Conservation (phyloP, 305 asterid species). For the Stenogyne calaminthoides region DNA sequence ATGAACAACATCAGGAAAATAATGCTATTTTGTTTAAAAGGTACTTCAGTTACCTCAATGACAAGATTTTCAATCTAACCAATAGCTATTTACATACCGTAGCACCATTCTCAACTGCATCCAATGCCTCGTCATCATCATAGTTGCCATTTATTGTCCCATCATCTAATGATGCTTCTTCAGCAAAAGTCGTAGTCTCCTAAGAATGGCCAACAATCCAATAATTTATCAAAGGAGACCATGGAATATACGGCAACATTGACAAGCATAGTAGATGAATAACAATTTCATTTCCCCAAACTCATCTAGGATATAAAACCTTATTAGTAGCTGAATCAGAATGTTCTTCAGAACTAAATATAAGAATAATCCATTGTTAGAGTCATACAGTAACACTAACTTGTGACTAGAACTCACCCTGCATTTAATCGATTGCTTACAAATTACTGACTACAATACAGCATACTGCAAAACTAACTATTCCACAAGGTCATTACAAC, state of each 20-base stretch:
- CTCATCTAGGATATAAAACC: not conserved
- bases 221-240: not conserved
- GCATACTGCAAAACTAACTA: not conserved
- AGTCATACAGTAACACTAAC: not conserved
- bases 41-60: constrained; percentile 17
- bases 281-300: not conserved
- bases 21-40: not conserved
- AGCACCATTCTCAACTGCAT: constrained; percentile 62
- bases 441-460: not conserved
- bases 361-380: not conserved
- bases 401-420: not conserved
- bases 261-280: not conserved
- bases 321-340: not conserved
- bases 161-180: constrained; percentile 35
- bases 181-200: constrained; percentile 51
- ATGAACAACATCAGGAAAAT: not conserved
- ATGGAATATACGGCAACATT: not conserved
- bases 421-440: not conserved
- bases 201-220: constrained; percentile 34
- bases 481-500: not conserved
- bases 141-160: constrained; percentile 37
- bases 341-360: not conserved
- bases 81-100: constrained; percentile 53
- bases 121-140: constrained; percentile 63
- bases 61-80: constrained; percentile 23